phyloP scores from a whole-genome alignment of 2,329 filamentous ascomycete species.

The Grosmannia penicillata region DNA sequence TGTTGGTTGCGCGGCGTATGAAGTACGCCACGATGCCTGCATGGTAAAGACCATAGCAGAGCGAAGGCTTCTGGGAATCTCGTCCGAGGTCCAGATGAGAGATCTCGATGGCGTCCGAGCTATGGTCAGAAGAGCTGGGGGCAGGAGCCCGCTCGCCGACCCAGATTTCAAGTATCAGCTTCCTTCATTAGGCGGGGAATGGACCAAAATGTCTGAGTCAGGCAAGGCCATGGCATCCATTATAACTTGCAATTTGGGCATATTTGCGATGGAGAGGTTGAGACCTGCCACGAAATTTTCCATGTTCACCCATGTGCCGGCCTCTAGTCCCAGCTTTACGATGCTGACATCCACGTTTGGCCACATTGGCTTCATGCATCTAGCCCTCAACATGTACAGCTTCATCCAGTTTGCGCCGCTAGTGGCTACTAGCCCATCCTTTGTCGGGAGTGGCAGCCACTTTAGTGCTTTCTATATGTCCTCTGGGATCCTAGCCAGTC shows the following conservation, averaged over 20 bases:
- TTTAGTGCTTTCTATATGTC: constrained; percentile 14
- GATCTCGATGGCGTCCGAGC: constrained; percentile 2
- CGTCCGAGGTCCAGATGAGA: background rate
- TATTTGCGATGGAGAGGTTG: constrained; percentile 8
- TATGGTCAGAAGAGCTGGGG: background rate
- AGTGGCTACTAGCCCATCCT: constrained; percentile 10
- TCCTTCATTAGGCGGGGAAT: background rate
- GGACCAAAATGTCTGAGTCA: constrained; percentile 8
- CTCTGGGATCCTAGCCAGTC: constrained; percentile 10
- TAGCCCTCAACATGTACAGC: constrained; percentile 17
- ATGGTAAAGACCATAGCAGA: constrained; percentile 4
- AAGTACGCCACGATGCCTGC: constrained; percentile 9
- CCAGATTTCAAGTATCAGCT: constrained; percentile 2
- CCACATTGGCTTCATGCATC: constrained; percentile 13
- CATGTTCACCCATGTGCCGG: constrained; percentile 11
- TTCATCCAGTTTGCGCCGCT: constrained; percentile 13
- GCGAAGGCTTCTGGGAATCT: background rate
- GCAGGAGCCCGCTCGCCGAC: background rate
- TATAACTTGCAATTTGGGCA: constrained; percentile 9
- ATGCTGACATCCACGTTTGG: constrained; percentile 17
- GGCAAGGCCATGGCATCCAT: constrained; percentile 9
- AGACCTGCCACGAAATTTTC: constrained; percentile 5
- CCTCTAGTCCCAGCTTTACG: constrained; percentile 10
- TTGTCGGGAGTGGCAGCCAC: constrained; percentile 12
- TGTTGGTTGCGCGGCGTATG: constrained; percentile 7